Conservation (phyloP, 441 rosid genomes). For the Iberis amara region DNA sequence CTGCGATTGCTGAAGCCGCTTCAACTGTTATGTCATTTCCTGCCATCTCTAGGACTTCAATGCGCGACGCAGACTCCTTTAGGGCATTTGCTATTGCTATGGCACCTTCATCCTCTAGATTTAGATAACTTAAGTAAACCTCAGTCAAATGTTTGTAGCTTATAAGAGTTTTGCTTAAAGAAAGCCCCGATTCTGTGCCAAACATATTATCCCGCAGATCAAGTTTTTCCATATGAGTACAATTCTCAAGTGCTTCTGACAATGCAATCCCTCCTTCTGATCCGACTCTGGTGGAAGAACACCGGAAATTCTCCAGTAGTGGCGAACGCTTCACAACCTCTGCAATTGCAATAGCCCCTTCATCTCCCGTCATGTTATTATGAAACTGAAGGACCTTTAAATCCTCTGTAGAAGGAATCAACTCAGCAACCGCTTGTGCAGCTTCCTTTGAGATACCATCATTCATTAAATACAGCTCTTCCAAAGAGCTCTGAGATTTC, state of each 20-base stretch:
- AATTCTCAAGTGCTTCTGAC: constrained; percentile 60
- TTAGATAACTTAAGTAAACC: constrained; percentile 74
- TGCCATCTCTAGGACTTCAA: constrained; percentile 76
- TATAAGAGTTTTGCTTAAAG: constrained; percentile 65
- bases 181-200: constrained; percentile 70
- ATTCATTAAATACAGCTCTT: constrained; percentile 81
- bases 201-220: constrained; percentile 92
- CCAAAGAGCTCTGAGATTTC: constrained; percentile 59
- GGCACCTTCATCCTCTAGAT: constrained; percentile 77
- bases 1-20: constrained; percentile 52
- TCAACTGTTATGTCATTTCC: constrained; percentile 82
- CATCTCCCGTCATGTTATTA: constrained; percentile 89
- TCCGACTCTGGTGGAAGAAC: constrained; percentile 82
- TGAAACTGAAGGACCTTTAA: constrained; percentile 76
- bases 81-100: constrained; percentile 54
- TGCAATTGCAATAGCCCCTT: constrained; percentile 74
- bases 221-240: constrained; percentile 59
- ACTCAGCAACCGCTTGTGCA: constrained; percentile 69
- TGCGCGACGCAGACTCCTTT: constrained; percentile 59
- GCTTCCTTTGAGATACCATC: constrained; percentile 94
- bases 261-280: constrained; percentile 74
- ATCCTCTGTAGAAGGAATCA: constrained; percentile 76
- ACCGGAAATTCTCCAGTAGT: constrained; percentile 59
- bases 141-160: constrained; percentile 50
- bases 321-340: constrained; percentile 62